Conservation (phyloP, 2,329 filamentous ascomycete species). For the Amphichorda felina region DNA sequence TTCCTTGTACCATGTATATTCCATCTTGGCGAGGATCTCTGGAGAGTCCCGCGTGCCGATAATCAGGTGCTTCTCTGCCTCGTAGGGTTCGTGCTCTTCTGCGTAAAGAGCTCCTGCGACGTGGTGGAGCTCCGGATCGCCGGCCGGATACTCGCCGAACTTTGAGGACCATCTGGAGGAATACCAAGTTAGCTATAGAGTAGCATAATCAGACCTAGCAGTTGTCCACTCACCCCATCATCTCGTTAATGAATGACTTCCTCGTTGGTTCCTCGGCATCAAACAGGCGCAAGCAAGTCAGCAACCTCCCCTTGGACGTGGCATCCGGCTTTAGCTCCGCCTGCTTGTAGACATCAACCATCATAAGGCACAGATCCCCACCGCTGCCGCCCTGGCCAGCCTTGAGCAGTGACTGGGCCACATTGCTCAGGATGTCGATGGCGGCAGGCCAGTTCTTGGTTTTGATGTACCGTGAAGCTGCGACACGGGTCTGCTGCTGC, state of each 20-base stretch:
- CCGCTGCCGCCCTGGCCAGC: conserved; percentile 91
- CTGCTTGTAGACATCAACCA: conserved; percentile 86
- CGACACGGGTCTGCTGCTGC: conserved; percentile 93
- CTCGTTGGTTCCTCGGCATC: conserved; percentile 74
- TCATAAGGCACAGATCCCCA: conserved; percentile 75
- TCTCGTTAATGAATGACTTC: conserved; percentile 84
- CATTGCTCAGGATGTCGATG: conserved; percentile 74
- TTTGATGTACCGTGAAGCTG: conserved; percentile 89
- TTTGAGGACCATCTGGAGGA: conserved; percentile 61
- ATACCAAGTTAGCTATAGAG: neutral
- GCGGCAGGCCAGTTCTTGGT: conserved; percentile 73
- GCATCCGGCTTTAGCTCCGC: conserved; percentile 68
- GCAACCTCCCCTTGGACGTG: conserved; percentile 59
- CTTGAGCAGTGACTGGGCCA: conserved; percentile 74
- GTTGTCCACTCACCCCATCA: conserved; percentile 51
- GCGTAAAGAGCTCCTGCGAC: conserved; percentile 80
- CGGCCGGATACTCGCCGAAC: conserved; percentile 76
- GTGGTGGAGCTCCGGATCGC: conserved; percentile 90
- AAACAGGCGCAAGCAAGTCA: conserved; percentile 73
- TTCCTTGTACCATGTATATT: conserved; percentile 88
- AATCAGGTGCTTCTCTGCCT: conserved; percentile 81
- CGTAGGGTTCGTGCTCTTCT: conserved; percentile 86
- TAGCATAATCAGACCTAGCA: neutral
- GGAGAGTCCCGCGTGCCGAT: conserved; percentile 84
- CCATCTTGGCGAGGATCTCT: conserved; percentile 66